Conservation (phyloP, 2,329 filamentous ascomycete species). For the Phyllosticta paracitricarpa region DNA sequence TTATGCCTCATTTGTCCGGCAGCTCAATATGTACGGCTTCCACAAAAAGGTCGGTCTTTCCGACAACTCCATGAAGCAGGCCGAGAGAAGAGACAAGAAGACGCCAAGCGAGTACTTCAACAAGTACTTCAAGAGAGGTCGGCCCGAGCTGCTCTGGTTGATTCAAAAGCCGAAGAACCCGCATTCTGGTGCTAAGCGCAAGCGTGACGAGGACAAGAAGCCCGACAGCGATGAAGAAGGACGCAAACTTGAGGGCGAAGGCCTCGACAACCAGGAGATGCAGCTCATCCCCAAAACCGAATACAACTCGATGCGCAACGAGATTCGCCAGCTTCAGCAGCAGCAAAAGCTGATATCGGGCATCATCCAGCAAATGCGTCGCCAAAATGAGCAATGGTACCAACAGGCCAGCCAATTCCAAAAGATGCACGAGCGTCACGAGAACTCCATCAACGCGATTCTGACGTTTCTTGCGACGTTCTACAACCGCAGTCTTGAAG, state of each 20-base stretch:
- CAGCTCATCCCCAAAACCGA: conserved; percentile 58
- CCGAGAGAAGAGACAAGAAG: conserved; percentile 96
- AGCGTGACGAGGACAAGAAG: conserved; percentile 50
- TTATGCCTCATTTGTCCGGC: conserved; percentile 66
- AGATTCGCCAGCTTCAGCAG: conserved; percentile 71
- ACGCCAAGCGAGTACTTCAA: conserved; percentile 98
- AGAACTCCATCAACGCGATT: conserved; percentile 98
- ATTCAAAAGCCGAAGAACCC: conserved; percentile 90
- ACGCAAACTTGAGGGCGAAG: conserved; percentile 27
- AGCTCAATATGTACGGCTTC: conserved; percentile 51
- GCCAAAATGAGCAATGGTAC: conserved; percentile 80
- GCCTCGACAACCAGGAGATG: conserved; percentile 25
- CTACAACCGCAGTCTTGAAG: conserved; percentile 86
- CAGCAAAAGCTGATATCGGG: conserved; percentile 80
- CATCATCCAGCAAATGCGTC: conserved; percentile 68
- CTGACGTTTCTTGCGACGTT: conserved; percentile 94
- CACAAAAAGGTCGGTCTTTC: conserved; percentile 58
- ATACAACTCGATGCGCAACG: conserved; percentile 64
- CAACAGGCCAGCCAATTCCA: conserved; percentile 84
- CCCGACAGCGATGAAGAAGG: conserved; percentile 62
- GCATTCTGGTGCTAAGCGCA: conserved; percentile 37
- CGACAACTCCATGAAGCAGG: conserved; percentile 95
- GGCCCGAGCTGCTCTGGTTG: conserved; percentile 87
- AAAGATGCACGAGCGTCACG: conserved; percentile 86
- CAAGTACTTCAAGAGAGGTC: conserved; percentile 86